phyloP scores from a whole-genome alignment of 2,329 filamentous ascomycete genomes.

The Elsinoe ampelina region DNA sequence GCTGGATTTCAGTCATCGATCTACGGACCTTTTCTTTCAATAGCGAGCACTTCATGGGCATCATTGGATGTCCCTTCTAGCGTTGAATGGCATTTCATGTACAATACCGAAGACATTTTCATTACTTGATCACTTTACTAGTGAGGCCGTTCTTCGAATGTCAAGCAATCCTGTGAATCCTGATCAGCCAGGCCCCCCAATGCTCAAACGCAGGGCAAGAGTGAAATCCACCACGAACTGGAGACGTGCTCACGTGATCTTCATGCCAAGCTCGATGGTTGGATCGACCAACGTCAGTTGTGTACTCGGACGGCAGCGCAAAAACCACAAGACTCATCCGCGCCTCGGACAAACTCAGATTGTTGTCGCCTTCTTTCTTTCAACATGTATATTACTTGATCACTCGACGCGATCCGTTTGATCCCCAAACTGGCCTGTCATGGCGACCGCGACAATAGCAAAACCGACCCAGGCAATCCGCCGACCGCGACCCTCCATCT shows the following conservation, averaged over 20 bases:
- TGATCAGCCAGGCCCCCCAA: background rate
- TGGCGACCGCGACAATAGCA: slow-evolving; percentile 27
- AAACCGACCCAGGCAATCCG: slow-evolving; percentile 34
- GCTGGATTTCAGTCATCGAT: slow-evolving; percentile 12
- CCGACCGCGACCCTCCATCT: slow-evolving; percentile 30
- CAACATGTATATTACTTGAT: background rate
- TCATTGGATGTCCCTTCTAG: background rate
- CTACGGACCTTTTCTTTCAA: slow-evolving; percentile 1
- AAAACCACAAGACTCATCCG: too few species aligned
- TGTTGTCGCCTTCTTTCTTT: background rate
- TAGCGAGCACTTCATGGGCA: slow-evolving; percentile 3
- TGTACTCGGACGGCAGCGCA: background rate
- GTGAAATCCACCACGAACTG: slow-evolving; percentile 1
- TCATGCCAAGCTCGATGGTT: background rate
- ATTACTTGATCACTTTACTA: background rate
- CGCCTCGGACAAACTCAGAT: too few species aligned
- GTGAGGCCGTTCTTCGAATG: background rate
- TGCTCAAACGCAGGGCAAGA: slow-evolving; percentile 4
- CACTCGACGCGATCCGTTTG: background rate
- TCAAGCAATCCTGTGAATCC: background rate
- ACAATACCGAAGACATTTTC: background rate
- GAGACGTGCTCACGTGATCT: slow-evolving; percentile 4
- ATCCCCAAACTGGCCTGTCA: slow-evolving; percentile 14
- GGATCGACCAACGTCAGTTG: background rate
- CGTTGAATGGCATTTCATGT: slow-evolving; percentile 12